These are phyloP conservation scores for Phaeosphaeriaceae sp. DNA, from an alignment of 2,329 filamentous ascomycete genomes.

Conservation along the genomic window DNA sequence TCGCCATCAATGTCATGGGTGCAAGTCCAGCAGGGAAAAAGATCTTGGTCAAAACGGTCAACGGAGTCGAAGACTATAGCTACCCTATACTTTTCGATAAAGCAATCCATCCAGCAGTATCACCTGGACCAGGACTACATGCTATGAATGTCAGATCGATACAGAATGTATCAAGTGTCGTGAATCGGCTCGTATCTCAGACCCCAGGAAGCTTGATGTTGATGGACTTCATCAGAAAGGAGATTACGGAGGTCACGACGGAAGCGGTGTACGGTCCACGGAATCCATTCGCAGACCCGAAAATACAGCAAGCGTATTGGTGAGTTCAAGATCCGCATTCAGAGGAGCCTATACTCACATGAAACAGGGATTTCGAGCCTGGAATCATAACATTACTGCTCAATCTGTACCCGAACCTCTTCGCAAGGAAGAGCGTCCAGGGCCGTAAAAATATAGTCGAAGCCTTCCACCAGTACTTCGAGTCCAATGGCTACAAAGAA, in stretches of 20 bases:
- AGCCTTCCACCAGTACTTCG: conserved; percentile 49
- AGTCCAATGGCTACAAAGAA: conserved; percentile 38
- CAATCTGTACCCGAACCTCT: conserved; percentile 5
- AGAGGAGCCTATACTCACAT: conserved; percentile 22
- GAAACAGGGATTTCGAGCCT: conserved; percentile 27
- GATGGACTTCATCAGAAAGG: conserved; percentile 32
- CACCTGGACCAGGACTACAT: conserved; percentile 41
- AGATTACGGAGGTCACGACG: conserved; percentile 45
- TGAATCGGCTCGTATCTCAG: conserved; percentile 15
- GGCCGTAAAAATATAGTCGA: conserved; percentile 41
- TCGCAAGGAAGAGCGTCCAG: conserved; percentile 33
- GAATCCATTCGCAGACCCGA: conserved; percentile 46
- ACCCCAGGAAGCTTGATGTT: conserved; percentile 5
- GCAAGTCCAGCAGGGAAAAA: conserved; percentile 34
- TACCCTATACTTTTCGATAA: conserved; percentile 38
- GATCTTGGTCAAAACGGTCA: conserved; percentile 42
- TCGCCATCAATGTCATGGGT: conserved; percentile 42
- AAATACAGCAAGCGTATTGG: conserved; percentile 23
- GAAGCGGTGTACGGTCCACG: conserved; percentile 48
- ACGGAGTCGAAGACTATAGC: conserved; percentile 41
- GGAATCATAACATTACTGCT: conserved; percentile 13
- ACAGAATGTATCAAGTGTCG: conserved; percentile 22
- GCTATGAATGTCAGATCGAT: conserved; percentile 46
- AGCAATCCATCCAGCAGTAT: conserved; percentile 39
- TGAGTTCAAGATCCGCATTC: conserved; percentile 1